Conservation (phyloP, 768 basidiomycete species). For the Tylopilus subfusipes region DNA sequence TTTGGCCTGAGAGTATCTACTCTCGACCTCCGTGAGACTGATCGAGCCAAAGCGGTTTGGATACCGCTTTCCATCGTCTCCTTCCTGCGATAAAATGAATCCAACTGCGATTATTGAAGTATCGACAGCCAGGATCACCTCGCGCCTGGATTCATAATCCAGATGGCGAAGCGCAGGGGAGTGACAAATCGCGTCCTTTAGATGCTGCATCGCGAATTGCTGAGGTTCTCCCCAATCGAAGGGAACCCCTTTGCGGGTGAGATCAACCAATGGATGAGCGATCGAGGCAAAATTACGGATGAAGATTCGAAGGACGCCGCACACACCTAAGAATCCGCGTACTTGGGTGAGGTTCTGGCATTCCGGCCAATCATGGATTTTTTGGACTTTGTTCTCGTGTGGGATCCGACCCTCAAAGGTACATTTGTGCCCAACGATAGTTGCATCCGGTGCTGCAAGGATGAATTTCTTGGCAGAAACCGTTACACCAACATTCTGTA, state of each 20-base stretch:
- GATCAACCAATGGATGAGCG: background rate
- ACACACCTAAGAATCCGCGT: background rate
- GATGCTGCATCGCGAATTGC: background rate
- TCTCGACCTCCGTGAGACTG: background rate
- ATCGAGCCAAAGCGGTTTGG: background rate
- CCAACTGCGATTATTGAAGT: background rate
- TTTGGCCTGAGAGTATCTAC: background rate
- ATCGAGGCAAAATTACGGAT: background rate
- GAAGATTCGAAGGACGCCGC: background rate
- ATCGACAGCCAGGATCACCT: background rate
- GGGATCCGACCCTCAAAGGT: too few species aligned
- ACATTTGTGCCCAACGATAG: too few species aligned
- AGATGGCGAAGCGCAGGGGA: background rate
- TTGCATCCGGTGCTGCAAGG: background rate
- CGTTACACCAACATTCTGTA: background rate
- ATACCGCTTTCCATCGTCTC: background rate
- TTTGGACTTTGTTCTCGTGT: background rate
- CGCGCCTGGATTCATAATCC: too few species aligned
- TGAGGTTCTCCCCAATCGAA: background rate
- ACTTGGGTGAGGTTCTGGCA: background rate
- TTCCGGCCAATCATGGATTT: background rate
- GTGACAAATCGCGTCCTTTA: too few species aligned
- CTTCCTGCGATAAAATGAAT: background rate
- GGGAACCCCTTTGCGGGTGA: background rate
- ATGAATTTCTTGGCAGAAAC: background rate